These are phyloP conservation scores for Remersonia thermophila DNA, from an alignment of 2,329 filamentous ascomycete species.

Conservation along the genomic window DNA sequence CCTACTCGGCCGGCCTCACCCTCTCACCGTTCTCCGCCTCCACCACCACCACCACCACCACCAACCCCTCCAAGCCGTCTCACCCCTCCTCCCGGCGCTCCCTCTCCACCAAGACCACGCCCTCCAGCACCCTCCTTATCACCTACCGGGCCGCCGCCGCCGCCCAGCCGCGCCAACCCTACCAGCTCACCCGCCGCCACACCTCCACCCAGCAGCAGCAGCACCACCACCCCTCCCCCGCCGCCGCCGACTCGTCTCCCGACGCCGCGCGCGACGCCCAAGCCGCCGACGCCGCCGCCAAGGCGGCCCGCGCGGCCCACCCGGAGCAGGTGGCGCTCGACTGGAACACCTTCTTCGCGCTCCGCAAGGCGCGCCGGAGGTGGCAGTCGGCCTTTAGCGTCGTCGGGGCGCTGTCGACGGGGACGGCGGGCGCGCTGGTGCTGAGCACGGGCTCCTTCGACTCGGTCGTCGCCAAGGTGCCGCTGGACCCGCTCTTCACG, in stretches of 20 bases:
- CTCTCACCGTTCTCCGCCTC: conserved; percentile 13
- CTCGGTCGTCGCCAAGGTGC: conserved; percentile 55
- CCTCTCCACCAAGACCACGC: conserved; percentile 8
- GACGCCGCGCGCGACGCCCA: conserved; percentile 14
- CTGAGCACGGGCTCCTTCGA: conserved; percentile 57
- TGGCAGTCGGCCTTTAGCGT: conserved; percentile 73
- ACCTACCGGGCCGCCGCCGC: conserved; percentile 1
- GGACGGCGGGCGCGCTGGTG: conserved; percentile 49
- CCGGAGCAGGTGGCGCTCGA: conserved; percentile 39
- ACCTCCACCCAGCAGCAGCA: conserved; percentile 8
- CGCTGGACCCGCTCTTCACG: conserved; percentile 77
- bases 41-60: conserved; percentile 6
- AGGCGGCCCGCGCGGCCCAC: conserved; percentile 19
- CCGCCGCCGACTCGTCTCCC: conserved; percentile 1
- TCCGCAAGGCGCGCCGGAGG: conserved; percentile 73
- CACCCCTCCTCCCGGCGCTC: conserved; percentile 9
- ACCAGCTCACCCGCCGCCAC: conserved; percentile 14
- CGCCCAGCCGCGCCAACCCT: no score
- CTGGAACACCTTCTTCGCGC: conserved; percentile 88
- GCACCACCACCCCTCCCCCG: neutral
- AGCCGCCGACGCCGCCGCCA: conserved; percentile 17
- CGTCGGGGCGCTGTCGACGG: conserved; percentile 48
- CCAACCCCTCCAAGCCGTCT: conserved; percentile 9
- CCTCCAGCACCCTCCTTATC: conserved; percentile 11
- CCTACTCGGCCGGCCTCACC: conserved; percentile 19